Evolutionary conservation across 2,329 filamentous ascomycete species (phyloP).

Genomic region (Fusarium robinianum): DNA sequence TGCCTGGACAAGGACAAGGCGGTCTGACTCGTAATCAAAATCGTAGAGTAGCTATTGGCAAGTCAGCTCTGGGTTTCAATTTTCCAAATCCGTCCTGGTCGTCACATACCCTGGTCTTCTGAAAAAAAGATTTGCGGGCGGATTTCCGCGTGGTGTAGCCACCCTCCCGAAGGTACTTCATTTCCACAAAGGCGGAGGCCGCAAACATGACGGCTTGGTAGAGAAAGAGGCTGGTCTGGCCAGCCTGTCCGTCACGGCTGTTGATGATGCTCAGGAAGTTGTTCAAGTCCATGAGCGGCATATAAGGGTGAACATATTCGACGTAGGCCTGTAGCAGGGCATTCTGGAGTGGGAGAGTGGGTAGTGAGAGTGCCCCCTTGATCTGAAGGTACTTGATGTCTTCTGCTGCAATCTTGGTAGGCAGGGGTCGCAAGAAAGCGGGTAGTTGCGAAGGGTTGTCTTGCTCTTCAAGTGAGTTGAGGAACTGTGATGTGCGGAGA

Average conservation of each 20-base stretch:
- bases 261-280: constrained; percentile 65
- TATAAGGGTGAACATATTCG: constrained; percentile 91
- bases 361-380: constrained; percentile 84
- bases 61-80: constrained; percentile 11
- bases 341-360: constrained; percentile 70
- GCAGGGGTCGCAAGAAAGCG: constrained; percentile 77
- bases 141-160: constrained; percentile 79
- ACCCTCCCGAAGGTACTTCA: constrained; percentile 73
- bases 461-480: constrained; percentile 54
- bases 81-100: constrained; percentile 4
- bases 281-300: constrained; percentile 79
- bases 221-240: constrained; percentile 79
- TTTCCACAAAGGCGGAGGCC: constrained; percentile 84
- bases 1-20: constrained; percentile 85
- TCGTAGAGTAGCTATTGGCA: constrained; percentile 76
- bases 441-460: constrained; percentile 57
- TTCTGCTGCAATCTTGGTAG: constrained; percentile 74
- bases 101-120: constrained; percentile 75
- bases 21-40: constrained; percentile 92
- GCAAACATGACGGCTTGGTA: constrained; percentile 97
- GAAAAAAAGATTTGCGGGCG: constrained; percentile 86
- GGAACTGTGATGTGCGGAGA: constrained; percentile 49
- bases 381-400: constrained; percentile 81
- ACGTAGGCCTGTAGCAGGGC: constrained; percentile 82
- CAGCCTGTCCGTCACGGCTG: constrained; percentile 68